Percentiles rank a stretch among this genome's conserved stretches.
Evolutionary conservation across 1,284 basidiomycete genomes (phyloP).

Genomic region (Malassezia obtusa): DNA sequence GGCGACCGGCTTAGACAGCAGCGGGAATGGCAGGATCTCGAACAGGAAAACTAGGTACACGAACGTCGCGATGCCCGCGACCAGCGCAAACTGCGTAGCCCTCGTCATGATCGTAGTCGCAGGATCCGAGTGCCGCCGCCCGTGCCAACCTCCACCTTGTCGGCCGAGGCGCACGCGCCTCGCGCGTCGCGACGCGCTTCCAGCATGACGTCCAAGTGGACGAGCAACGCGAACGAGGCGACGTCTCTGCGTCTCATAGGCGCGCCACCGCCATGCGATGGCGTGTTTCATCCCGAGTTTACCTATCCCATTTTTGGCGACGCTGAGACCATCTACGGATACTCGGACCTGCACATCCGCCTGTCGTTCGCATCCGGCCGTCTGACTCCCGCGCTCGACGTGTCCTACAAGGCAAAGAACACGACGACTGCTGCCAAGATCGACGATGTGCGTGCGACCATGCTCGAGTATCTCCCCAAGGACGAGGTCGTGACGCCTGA

Average conservation of each 20-base stretch:
- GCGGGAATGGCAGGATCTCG: constrained; percentile 18
- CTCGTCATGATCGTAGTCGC: constrained; percentile 16
- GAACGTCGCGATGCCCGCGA: constrained; percentile 1
- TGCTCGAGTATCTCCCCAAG: constrained; percentile 69
- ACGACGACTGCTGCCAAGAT: constrained; percentile 56
- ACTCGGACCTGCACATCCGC: constrained; percentile 58
- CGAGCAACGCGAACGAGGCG: constrained; percentile 32
- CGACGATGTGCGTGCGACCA: constrained; percentile 72
- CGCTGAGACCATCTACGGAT: constrained; percentile 92
- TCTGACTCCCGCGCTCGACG: constrained; percentile 52
- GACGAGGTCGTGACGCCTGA: constrained; percentile 49
- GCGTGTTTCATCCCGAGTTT: constrained; percentile 34
- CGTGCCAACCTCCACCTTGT: background rate
- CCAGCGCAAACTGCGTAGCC: constrained; percentile 12
- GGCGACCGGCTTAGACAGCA: constrained; percentile 5
- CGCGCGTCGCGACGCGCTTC: constrained; percentile 5
- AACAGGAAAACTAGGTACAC: constrained; percentile 21
- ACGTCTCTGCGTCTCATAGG: constrained; percentile 30
- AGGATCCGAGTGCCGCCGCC: background rate
- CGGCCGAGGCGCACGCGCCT: constrained; percentile 3
- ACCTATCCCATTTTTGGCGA: constrained; percentile 63
- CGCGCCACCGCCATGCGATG: constrained; percentile 20
- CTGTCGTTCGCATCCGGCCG: constrained; percentile 79
- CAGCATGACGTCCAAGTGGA: constrained; percentile 31
- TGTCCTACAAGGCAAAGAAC: constrained; percentile 37